These are phyloP conservation scores for Boechera divaricarpa DNA, from an alignment of 345 rosid species.

Conservation along the genomic window DNA sequence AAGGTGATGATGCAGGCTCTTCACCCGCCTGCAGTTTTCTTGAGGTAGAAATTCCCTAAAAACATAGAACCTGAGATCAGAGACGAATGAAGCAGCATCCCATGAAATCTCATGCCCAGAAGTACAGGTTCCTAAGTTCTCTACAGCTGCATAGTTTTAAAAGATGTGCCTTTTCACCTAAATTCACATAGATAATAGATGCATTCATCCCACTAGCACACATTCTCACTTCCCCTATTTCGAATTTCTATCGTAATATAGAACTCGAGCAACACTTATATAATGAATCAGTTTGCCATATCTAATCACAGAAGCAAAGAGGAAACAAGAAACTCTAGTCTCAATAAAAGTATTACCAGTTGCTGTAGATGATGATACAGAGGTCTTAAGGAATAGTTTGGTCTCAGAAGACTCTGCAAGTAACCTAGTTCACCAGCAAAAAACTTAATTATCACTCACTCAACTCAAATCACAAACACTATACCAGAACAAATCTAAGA, in stretches of 20 bases:
- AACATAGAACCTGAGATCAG: conserved; percentile 28
- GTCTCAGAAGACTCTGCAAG: conserved; percentile 52
- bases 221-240: neutral
- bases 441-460: conserved; percentile 7
- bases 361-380: conserved; percentile 70
- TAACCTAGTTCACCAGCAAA: conserved; percentile 49
- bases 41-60: conserved; percentile 79
- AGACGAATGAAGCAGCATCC: conserved; percentile 11
- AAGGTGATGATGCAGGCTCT: conserved; percentile 77
- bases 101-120: conserved; percentile 6
- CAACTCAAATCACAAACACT: neutral
- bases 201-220: neutral
- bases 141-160: conserved; percentile 11
- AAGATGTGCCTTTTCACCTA: neutral
- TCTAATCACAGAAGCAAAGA: neutral
- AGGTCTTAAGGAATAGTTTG: conserved; percentile 53
- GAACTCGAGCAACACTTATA: neutral
- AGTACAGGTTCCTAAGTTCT: neutral
- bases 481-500: conserved; percentile 4
- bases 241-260: neutral
- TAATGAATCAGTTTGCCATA: neutral
- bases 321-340: neutral
- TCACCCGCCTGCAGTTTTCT: conserved; percentile 64
- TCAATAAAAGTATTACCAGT: conserved; percentile 53
- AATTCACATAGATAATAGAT: neutral